Base-by-base conservation (phyloP, 2,329 filamentous ascomycete genomes). In the Penicillium sp. region DNA sequence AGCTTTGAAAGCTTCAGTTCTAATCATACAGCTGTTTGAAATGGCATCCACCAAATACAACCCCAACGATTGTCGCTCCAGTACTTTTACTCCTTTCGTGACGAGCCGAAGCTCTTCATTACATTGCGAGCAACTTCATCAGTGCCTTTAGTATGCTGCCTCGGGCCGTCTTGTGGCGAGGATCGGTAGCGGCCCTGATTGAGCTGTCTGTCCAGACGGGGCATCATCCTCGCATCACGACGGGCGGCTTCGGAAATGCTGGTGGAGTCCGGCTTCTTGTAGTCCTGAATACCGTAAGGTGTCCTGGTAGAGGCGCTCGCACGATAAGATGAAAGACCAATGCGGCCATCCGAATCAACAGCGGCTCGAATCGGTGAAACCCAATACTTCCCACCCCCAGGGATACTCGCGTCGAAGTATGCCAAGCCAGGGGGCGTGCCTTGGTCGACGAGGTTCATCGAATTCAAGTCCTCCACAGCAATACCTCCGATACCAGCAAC, bases 321-420 rank as follows among this genome's bases (percentile, higher is more conserved):
- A 18, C 59, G 56, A 39, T 53, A 55, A 13, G 57, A 59, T 10
- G 55, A 48, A 31, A 75, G 58, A 3, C 51, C 50, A 39, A 75
- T 65, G 25, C 60, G 62, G 23, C 71, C 71, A 8, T 64, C 53
- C 13, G 69, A 62, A 42, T 71, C 62, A 22, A 75, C 57, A 30
- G 52, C 57, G 14, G 71, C 74, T 27, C 64, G 66, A 29, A 62
- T 56, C 1, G 74, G 70, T 12, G 67, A 64, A 15, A 75, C 70
- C 62, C 66, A 70, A 38, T 76, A 59, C 49, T 76, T 78, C 39
- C 66, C 68, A 37, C 75, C 75, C 30, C 74, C 74, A 1, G 59
- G 56, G 4, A 66, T 56, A 25, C 69, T 61, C 5, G 64, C 57
- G 42, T 73, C 67, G 39, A 72, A 60, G 48, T 61, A 44, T 36